Evolutionary conservation across 176 grass and related monocot species (phyloP).

Genomic region (Triticum monococcum): DNA sequence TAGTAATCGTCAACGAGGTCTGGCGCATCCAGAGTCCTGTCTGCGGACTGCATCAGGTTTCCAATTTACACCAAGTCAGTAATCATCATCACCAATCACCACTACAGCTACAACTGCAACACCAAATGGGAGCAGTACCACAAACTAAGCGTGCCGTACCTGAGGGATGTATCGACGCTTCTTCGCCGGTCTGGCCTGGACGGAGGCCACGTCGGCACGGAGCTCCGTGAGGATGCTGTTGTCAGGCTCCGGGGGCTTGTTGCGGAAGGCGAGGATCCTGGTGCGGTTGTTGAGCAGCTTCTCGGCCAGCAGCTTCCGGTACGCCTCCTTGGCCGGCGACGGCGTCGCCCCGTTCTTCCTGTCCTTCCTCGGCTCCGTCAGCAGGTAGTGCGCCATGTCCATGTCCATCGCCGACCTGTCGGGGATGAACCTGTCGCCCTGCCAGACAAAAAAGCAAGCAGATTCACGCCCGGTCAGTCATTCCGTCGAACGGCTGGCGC

Average conservation of each 20-base stretch:
- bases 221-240: slow-evolving; percentile 23
- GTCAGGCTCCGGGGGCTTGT: slow-evolving; percentile 46
- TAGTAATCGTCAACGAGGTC: slow-evolving; percentile 57
- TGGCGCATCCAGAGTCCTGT: slow-evolving; percentile 50
- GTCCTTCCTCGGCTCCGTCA: slow-evolving; percentile 58
- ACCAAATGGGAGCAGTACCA: neutral
- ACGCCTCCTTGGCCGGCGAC: slow-evolving; percentile 50
- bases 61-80: neutral
- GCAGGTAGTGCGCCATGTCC: slow-evolving; percentile 61
- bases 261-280: slow-evolving; percentile 54
- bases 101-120: neutral
- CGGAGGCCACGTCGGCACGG: slow-evolving; percentile 21
- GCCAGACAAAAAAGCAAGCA: slow-evolving; percentile 12
- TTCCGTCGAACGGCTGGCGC: slow-evolving; percentile 17
- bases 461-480: neutral
- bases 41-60: slow-evolving; percentile 34
- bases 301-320: slow-evolving; percentile 55
- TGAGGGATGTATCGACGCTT: slow-evolving; percentile 47
- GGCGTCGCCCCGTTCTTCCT: slow-evolving; percentile 25
- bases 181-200: slow-evolving; percentile 41
- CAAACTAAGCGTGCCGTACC: slow-evolving; percentile 2
- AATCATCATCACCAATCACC: neutral
- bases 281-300: slow-evolving; percentile 58
- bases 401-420: slow-evolving; percentile 60
- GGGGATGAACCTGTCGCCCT: slow-evolving; percentile 68